These are phyloP conservation scores for Trichoderma aggressivum DNA, from an alignment of 2,329 filamentous ascomycete species.

Conservation along the genomic window DNA sequence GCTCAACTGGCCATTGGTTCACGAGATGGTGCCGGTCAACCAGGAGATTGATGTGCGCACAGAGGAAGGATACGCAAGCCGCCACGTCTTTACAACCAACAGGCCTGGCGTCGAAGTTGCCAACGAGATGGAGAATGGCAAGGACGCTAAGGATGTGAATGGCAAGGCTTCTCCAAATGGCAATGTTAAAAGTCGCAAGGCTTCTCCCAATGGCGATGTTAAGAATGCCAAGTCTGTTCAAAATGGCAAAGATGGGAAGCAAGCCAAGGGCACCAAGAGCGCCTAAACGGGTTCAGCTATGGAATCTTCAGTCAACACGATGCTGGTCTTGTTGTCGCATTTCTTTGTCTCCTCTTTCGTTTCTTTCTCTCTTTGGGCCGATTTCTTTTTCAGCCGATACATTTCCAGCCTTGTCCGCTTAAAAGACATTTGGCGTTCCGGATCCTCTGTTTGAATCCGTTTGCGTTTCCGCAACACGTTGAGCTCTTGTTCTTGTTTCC, in stretches of 20 bases:
- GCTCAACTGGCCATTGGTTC: conserved; percentile 73
- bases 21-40: conserved; percentile 75
- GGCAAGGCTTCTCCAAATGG: not conserved
- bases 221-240: not conserved
- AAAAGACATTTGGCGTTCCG: not conserved
- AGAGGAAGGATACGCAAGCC: conserved; percentile 34
- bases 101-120: not conserved
- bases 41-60: conserved; percentile 57
- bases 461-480: too few species aligned
- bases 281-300: not conserved
- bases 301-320: not conserved
- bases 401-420: not conserved
- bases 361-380: not conserved
- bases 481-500: not conserved
- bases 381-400: not conserved
- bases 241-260: not conserved
- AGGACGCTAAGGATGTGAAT: not conserved
- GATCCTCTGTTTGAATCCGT: not conserved
- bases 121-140: not conserved
- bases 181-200: not conserved
- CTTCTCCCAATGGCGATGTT: not conserved
- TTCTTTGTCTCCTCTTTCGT: not conserved
- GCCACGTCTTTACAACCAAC: conserved; percentile 36
- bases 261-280: not conserved
- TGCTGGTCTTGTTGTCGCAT: not conserved